Evolutionary conservation across 495 filamentous ascomycete species (phyloP).

Genomic region (Xylaria flabelliformis): DNA sequence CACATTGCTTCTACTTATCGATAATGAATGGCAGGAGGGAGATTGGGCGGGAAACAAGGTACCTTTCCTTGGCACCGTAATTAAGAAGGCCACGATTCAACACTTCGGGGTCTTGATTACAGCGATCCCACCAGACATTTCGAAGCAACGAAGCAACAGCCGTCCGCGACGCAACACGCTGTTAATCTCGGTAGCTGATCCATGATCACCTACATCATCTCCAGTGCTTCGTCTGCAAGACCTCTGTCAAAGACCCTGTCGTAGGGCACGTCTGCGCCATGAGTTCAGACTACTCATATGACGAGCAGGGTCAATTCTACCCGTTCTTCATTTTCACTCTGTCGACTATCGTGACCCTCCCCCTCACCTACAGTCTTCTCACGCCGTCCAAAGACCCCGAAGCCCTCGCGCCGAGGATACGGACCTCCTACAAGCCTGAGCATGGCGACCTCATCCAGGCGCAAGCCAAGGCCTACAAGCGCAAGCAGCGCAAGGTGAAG

Average conservation of each 20-base stretch:
- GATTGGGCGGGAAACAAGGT: not conserved
- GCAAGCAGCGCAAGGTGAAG: conserved; percentile 89
- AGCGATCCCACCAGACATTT: not conserved
- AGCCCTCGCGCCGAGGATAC: conserved; percentile 54
- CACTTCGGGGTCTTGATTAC: not conserved
- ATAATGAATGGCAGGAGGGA: not conserved
- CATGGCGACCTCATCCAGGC: conserved; percentile 83
- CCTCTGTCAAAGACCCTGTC: conserved; percentile 35
- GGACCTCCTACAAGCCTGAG: conserved; percentile 78
- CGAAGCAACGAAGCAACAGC: conserved; percentile 7
- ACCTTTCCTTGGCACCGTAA: conserved; percentile 33
- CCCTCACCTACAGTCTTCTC: conserved; percentile 85
- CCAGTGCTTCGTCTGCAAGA: conserved; percentile 6
- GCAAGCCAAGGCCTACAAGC: conserved; percentile 85
- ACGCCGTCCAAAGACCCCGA: conserved; percentile 75
- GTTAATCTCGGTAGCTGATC: conserved; percentile 1
- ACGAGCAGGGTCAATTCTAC: conserved; percentile 98
- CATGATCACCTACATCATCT: conserved; percentile 14
- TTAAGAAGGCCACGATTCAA: conserved; percentile 46
- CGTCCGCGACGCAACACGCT: conserved; percentile 9
- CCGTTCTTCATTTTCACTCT: conserved; percentile 97
- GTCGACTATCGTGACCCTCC: conserved; percentile 83
- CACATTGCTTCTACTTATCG: conserved; percentile 31
- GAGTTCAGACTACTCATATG: conserved; percentile 97
- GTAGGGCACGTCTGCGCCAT: conserved; percentile 60